These are phyloP conservation scores for Populus tremula DNA, from an alignment of 345 rosid species.

Conservation along the genomic window DNA sequence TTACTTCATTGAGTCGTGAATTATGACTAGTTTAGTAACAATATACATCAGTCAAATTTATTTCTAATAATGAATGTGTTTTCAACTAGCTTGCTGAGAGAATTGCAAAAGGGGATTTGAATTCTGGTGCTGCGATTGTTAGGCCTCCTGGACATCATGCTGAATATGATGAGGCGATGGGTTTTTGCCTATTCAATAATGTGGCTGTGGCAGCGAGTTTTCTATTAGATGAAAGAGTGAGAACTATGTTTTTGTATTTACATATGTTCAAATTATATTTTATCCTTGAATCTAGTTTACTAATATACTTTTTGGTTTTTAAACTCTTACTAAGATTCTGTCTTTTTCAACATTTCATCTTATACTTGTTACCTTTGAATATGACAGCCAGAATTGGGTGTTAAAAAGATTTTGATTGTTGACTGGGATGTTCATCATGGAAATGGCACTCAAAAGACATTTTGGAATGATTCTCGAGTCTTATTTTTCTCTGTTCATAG, in stretches of 20 bases:
- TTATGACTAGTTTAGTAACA: not conserved
- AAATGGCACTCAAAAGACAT: slow-evolving; percentile 87
- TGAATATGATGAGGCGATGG: slow-evolving; percentile 78
- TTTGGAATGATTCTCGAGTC: slow-evolving; percentile 88
- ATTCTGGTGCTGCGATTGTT: slow-evolving; percentile 81
- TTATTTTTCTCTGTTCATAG: slow-evolving; percentile 97
- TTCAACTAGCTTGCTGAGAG: slow-evolving; percentile 53
- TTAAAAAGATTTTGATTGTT: slow-evolving; percentile 79
- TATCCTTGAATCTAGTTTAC: not conserved
- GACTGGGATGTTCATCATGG: slow-evolving; percentile 99
- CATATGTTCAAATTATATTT: not conserved
- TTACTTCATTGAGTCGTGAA: not conserved
- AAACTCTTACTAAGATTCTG: slow-evolving; percentile 3
- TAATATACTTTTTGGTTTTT: not conserved
- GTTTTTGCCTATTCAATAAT: slow-evolving; percentile 90
- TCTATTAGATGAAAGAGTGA: slow-evolving; percentile 65
- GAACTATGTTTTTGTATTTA: slow-evolving; percentile 14
- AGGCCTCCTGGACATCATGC: slow-evolving; percentile 99
- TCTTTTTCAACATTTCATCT: not conserved
- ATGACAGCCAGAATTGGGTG: slow-evolving; percentile 62
- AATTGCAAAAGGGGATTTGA: slow-evolving; percentile 80
- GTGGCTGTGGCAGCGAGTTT: slow-evolving; percentile 81
- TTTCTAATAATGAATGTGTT: not conserved
- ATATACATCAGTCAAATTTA: not conserved
- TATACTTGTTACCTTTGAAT: not conserved